These are phyloP conservation scores for Verticillium albo-atrum DNA, from an alignment of 2,329 filamentous ascomycete species.

Conservation along the genomic window DNA sequence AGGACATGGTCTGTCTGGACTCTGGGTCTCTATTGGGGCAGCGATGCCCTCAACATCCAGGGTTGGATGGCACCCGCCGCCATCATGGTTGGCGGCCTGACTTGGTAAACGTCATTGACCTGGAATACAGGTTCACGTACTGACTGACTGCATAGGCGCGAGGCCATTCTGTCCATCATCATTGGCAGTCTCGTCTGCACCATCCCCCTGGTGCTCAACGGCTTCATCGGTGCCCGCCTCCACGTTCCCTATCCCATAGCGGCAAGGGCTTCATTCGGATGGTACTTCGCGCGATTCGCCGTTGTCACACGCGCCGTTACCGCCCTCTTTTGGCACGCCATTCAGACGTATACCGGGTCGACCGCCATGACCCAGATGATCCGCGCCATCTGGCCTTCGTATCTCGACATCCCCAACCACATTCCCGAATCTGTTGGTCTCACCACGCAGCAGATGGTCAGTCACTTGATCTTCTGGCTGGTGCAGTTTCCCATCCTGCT, in stretches of 20 bases:
- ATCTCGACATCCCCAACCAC: slow-evolving; percentile 32
- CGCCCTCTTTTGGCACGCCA: slow-evolving; percentile 32
- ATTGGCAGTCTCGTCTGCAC: slow-evolving; percentile 18
- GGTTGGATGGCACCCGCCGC: slow-evolving; percentile 38
- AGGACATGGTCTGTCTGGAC: slow-evolving; percentile 30
- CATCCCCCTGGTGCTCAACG: slow-evolving; percentile 14
- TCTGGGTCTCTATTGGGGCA: slow-evolving; percentile 38
- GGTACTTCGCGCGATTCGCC: slow-evolving; percentile 25
- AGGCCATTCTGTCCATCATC: slow-evolving; percentile 18
- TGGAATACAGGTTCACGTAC: not conserved
- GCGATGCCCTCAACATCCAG: slow-evolving; percentile 38
- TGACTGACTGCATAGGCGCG: slow-evolving; percentile 9
- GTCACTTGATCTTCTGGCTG: slow-evolving; percentile 52
- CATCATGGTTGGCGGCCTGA: slow-evolving; percentile 40
- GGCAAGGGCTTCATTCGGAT: slow-evolving; percentile 20
- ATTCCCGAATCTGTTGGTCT: slow-evolving; percentile 31
- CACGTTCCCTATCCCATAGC: slow-evolving; percentile 24
- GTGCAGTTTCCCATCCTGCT: slow-evolving; percentile 48
- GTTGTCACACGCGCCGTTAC: slow-evolving; percentile 13
- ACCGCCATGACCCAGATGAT: slow-evolving; percentile 25
- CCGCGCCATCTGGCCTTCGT: slow-evolving; percentile 34
- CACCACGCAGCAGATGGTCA: slow-evolving; percentile 42
- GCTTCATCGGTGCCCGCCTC: slow-evolving; percentile 19
- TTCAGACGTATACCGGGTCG: slow-evolving; percentile 24
- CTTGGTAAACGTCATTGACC: slow-evolving; percentile 22